Conservation (phyloP, 2,329 filamentous ascomycete genomes). For the Sclerotiophoma versabilis region DNA sequence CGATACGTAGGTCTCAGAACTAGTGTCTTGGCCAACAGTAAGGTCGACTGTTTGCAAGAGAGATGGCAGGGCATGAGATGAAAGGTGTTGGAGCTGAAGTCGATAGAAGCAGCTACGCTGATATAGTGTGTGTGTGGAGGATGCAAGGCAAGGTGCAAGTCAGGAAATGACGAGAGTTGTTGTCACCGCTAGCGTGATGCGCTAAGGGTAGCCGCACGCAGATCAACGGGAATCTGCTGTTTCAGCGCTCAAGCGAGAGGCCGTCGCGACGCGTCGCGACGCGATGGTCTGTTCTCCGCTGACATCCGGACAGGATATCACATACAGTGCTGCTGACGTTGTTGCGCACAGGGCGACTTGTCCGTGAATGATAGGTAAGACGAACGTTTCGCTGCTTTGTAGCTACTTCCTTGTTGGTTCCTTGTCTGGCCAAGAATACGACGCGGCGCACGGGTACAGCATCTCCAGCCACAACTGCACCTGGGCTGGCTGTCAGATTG, state of each 20-base stretch:
- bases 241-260: slow-evolving; percentile 33
- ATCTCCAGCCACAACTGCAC: slow-evolving; percentile 25
- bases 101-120: background rate
- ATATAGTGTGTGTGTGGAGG: background rate
- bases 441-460: slow-evolving; percentile 18
- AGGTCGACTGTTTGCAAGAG: too few relatives aligned
- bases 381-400: slow-evolving; percentile 14
- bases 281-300: slow-evolving; percentile 31
- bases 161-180: slow-evolving; percentile 10
- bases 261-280: slow-evolving; percentile 30
- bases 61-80: too few relatives aligned
- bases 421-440: background rate
- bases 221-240: slow-evolving; percentile 41
- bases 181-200: slow-evolving; percentile 17
- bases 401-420: background rate
- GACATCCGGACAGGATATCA: slow-evolving; percentile 9
- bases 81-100: background rate
- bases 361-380: background rate
- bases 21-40: too few relatives aligned
- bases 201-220: slow-evolving; percentile 44
- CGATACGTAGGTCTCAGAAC: too few relatives aligned
- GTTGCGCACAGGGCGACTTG: slow-evolving; percentile 6
- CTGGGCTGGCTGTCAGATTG: slow-evolving; percentile 29
- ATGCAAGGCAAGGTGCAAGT: slow-evolving; percentile 7
- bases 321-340: slow-evolving; percentile 5